Conservation (phyloP, 768 basidiomycete species). For the Phaeolepiota aurea region DNA sequence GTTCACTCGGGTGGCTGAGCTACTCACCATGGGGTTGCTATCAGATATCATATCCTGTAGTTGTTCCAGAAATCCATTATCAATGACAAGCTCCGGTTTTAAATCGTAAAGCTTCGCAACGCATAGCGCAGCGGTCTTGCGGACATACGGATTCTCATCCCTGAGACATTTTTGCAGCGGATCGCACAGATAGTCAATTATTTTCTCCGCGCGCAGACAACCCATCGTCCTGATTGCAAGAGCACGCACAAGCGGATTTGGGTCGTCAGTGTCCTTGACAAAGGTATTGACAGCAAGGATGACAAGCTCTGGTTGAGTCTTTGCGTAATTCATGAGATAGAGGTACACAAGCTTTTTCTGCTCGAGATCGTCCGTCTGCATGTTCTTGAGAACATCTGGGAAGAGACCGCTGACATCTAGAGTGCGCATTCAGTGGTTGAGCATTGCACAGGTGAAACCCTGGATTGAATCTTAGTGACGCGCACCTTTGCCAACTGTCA, state of each 20-base stretch:
- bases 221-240: slow-evolving; percentile 98
- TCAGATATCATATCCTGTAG: slow-evolving; percentile 91
- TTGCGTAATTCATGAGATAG: slow-evolving; percentile 99
- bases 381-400: slow-evolving; percentile 97
- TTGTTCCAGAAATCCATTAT: slow-evolving; percentile 88
- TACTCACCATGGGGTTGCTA: slow-evolving; percentile 87
- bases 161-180: slow-evolving; percentile 86
- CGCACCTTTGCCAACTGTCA: slow-evolving; percentile 97
- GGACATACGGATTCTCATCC: slow-evolving; percentile 97
- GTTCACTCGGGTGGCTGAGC: no score
- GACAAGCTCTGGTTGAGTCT: slow-evolving; percentile 97
- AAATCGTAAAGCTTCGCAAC: slow-evolving; percentile 98
- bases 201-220: slow-evolving; percentile 94
- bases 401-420: slow-evolving; percentile 91
- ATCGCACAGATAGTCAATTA: slow-evolving; percentile 97
- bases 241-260: slow-evolving; percentile 93
- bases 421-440: background rate
- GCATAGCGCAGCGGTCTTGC: slow-evolving; percentile 95
- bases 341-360: slow-evolving; percentile 99
- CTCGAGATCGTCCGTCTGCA: slow-evolving; percentile 99
- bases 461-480: slow-evolving; percentile 2
- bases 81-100: slow-evolving; percentile 90
- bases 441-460: slow-evolving; percentile 2
- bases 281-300: slow-evolving; percentile 99
- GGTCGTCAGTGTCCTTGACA: slow-evolving; percentile 94